phyloP scores from a whole-genome alignment of 2,329 filamentous ascomycete species.

The Penicillium sp. region DNA sequence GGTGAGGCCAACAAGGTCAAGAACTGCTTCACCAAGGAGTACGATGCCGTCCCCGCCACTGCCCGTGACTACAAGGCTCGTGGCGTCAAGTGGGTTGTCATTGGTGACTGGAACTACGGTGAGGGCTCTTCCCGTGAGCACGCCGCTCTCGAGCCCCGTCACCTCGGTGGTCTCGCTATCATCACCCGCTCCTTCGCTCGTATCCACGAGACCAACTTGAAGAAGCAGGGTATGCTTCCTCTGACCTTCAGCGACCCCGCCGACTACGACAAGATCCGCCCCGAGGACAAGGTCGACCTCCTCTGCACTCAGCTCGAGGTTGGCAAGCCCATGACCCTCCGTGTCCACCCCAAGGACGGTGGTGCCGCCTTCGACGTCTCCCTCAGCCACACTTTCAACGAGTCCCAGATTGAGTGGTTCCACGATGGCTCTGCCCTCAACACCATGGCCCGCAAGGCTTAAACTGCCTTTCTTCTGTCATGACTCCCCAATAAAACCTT shows the following conservation, averaged over 20 bases:
- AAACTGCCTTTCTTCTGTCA: slow-evolving; percentile 15
- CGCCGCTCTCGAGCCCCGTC: slow-evolving; percentile 91
- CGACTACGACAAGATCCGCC: slow-evolving; percentile 95
- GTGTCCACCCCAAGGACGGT: slow-evolving; percentile 83
- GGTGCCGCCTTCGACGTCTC: slow-evolving; percentile 64
- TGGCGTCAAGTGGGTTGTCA: slow-evolving; percentile 90
- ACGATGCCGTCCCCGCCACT: slow-evolving; percentile 79
- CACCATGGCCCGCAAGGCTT: slow-evolving; percentile 78
- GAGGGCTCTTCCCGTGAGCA: slow-evolving; percentile 97
- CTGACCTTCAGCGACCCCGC: slow-evolving; percentile 88
- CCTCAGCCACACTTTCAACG: slow-evolving; percentile 95
- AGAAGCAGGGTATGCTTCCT: slow-evolving; percentile 99
- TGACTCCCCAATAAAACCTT: slow-evolving; percentile 7
- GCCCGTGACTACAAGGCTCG: slow-evolving; percentile 98
- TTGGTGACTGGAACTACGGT: slow-evolving; percentile 99
- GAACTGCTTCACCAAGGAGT: slow-evolving; percentile 77
- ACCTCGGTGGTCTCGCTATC: slow-evolving; percentile 93
- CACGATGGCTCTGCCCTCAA: slow-evolving; percentile 94
- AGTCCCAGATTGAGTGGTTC: slow-evolving; percentile 97
- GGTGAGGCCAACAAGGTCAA: slow-evolving; percentile 95
- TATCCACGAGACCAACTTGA: slow-evolving; percentile 99
- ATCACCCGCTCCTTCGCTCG: slow-evolving; percentile 92
- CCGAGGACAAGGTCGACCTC: slow-evolving; percentile 85
- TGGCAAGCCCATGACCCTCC: slow-evolving; percentile 84
- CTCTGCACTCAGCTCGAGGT: slow-evolving; percentile 80